A percentile compares a stretch with the other conserved stretches of the same genome.
Evolutionary conservation across 345 rosid species (phyloP).

Genomic region (Populus simonii): DNA sequence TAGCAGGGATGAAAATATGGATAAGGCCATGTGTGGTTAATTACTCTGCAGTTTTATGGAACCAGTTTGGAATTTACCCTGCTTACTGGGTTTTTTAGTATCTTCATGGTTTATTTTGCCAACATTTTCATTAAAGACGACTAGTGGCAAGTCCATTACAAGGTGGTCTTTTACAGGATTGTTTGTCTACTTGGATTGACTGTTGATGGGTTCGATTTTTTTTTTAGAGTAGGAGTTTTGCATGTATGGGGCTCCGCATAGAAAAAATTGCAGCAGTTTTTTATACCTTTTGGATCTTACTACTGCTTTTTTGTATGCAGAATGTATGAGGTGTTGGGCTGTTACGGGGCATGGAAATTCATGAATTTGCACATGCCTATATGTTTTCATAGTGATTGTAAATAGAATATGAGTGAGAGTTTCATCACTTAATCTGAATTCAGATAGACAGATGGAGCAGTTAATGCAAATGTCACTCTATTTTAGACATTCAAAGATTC

Average conservation of each 20-base stretch:
- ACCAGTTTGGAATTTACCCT: constrained; percentile 4
- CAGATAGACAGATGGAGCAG: not conserved
- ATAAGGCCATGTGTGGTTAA: not conserved
- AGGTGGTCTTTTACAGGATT: not conserved
- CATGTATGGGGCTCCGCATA: not conserved
- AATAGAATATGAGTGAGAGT: not conserved
- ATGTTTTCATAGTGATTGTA: not conserved
- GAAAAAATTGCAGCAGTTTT: not conserved
- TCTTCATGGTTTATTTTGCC: not conserved
- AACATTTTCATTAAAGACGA: not conserved
- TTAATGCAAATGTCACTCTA: not conserved
- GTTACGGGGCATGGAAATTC: not conserved
- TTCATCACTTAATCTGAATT: not conserved
- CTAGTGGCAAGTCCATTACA: not conserved
- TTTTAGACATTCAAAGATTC: not conserved
- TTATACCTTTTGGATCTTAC: not conserved
- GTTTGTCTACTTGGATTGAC: not conserved
- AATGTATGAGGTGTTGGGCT: not conserved
- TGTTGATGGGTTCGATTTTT: not conserved
- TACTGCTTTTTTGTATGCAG: not conserved
- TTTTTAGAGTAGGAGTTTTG: not conserved
- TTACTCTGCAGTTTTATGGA: not conserved
- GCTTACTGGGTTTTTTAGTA: not conserved
- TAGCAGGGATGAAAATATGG: not conserved
- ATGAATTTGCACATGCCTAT: not conserved